These are phyloP conservation scores for Fusarium chaquense DNA, from an alignment of 2,329 filamentous ascomycete genomes.

Conservation along the genomic window DNA sequence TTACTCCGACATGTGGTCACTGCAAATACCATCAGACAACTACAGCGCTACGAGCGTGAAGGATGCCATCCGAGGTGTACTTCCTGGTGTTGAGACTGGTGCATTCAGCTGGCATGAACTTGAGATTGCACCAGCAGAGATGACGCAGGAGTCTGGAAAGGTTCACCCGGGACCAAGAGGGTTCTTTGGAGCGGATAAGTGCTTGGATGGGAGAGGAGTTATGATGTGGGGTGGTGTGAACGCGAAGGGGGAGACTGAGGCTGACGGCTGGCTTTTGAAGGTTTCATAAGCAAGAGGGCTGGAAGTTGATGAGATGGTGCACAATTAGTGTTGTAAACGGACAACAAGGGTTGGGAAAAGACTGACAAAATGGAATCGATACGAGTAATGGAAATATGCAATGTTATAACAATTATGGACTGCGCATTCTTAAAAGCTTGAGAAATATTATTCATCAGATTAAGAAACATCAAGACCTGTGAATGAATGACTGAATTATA, in stretches of 20 bases:
- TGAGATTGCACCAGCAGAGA: constrained; percentile 34
- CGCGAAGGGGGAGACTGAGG: constrained; percentile 40
- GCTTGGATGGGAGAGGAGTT: constrained; percentile 26
- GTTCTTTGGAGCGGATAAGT: constrained; percentile 36
- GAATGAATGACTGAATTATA: constrained; percentile 8
- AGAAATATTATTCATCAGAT: not conserved
- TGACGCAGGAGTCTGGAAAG: constrained; percentile 35
- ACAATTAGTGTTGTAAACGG: not conserved
- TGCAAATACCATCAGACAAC: constrained; percentile 27
- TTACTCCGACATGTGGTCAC: constrained; percentile 42
- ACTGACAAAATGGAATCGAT: not conserved
- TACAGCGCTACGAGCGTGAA: constrained; percentile 31
- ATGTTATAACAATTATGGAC: too few species aligned
- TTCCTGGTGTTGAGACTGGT: constrained; percentile 30
- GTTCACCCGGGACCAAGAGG: constrained; percentile 39
- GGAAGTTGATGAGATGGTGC: too few species aligned
- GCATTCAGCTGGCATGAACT: constrained; percentile 39
- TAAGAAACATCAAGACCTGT: not conserved
- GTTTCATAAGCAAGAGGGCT: not conserved
- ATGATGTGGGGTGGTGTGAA: constrained; percentile 42
- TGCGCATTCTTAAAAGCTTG: not conserved
- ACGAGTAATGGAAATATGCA: not conserved
- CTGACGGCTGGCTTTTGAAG: constrained; percentile 40
- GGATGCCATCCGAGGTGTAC: constrained; percentile 22
- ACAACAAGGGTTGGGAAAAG: too few species aligned